Base-by-base conservation (phyloP, 768 basidiomycete genomes). In the Lactarius hengduanensis region DNA sequence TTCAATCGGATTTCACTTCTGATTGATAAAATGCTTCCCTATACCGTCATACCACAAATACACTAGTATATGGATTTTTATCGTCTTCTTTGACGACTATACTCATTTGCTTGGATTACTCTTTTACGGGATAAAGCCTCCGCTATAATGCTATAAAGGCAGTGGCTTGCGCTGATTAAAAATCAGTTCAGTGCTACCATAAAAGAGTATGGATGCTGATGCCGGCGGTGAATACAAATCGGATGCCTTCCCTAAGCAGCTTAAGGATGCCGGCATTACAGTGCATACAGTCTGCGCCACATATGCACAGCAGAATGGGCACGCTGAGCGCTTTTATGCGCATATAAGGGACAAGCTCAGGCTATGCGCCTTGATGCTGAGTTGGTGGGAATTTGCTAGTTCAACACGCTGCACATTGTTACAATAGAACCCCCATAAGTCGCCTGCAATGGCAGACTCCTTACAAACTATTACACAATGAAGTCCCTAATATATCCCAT, bases 191-290 rank as follows among this genome's bases (percentile, higher is more conserved):
- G 18, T 6, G n/a, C 38, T n/a, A 58, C 30, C 18, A 40, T 58
- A 10, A 40, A 32, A 40, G 32, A 58, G n/a, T n/a, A 9, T 58
- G 57, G 57, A 58, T 58, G 57, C 57, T 3, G 57, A 57, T 38
- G 57, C 30, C 34, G 26, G 57, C 34, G 26, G 57, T 20, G 57
- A 57, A 57, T 57, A 57, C 8, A 57, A 57, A 18, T 57, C 57
- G 8, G 57, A 32, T 32, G 57, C 26, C 0, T 57, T 57, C 57
- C 20, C 18, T 3, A 57, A 32, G 8, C 7, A 6, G 26, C 26
- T 26, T 26, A 26, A 26, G 26, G 26, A 26, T 26, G 26, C 26
- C 26, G 26, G 26, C 26, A 26, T 26, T 26, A 26, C 26, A 26
- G 26, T 26, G 26, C 26, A n/a, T 26, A 26, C 26, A 26, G 26